Percentiles rank a stretch among this genome's conserved stretches.
Conservation (phyloP, 306 rosid species). For the Herpetospermum pedunculosum region DNA sequence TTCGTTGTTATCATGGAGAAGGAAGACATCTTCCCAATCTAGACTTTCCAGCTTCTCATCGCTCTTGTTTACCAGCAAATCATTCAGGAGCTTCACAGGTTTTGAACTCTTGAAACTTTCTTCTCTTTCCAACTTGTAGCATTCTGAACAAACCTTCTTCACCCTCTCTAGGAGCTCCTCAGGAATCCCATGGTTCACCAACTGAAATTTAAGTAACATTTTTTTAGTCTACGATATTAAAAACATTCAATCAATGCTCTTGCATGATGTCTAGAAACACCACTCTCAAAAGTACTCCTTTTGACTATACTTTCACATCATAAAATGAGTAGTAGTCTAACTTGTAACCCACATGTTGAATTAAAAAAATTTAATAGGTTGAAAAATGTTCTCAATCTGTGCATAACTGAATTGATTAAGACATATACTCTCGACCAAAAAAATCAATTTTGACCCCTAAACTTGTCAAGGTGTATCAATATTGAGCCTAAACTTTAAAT, state of each 20-base stretch:
- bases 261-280: too few species aligned
- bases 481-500: too few species aligned
- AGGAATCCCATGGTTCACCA: slow-evolving; percentile 88
- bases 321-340: background rate
- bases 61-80: slow-evolving; percentile 33
- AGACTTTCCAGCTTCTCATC: slow-evolving; percentile 39
- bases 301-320: too few species aligned
- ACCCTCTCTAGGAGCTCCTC: slow-evolving; percentile 86
- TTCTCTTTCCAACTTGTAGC: slow-evolving; percentile 69
- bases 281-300: too few species aligned
- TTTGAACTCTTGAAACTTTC: slow-evolving; percentile 55
- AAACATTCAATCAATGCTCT: too few species aligned
- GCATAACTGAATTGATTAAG: too few species aligned
- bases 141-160: slow-evolving; percentile 59
- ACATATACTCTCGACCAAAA: too few species aligned
- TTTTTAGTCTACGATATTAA: background rate
- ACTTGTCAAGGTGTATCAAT: too few species aligned
- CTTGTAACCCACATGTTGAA: too few species aligned
- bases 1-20: slow-evolving; percentile 54
- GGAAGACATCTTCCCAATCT: slow-evolving; percentile 95
- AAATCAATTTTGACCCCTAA: too few species aligned
- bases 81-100: slow-evolving; percentile 37
- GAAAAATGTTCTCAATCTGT: too few species aligned
- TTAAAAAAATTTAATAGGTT: too few species aligned
- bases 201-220: slow-evolving; percentile 21